Evolutionary conservation across 805 yeast species (phyloP), one percentile per base, ranked within the genome.

Genomic region (Lipomyces starkeyi): DNA sequence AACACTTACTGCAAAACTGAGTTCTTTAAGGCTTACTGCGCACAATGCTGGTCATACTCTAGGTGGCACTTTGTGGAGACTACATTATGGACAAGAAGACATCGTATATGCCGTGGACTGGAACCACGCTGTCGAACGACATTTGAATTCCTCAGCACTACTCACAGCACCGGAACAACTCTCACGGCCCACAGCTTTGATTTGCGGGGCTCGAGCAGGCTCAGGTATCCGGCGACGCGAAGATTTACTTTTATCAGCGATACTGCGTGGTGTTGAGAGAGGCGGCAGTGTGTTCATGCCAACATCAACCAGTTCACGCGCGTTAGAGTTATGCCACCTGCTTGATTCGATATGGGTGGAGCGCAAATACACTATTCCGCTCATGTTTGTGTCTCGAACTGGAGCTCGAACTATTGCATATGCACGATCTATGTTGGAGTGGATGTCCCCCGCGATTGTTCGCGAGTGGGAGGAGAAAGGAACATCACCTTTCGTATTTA

Each of bases 61-160:
- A 35, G 99, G 99, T 69, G 98, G 99, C 14, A 87, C 97, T 0
- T 86, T 93, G 58, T 93, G 98, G 98, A 81, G 88, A 49, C 77
- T 94, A 11, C 84, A 85, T 58, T 88, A 88, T 65, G 87, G 89
- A 69, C 85, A 88, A 20, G 98, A 94, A 72, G 89, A 89, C 70
- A 80, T 93, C n/a, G 81, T 94, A 2, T 91, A 92, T 77, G 97
- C 97, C 0, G 93, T 95, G 1, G 87, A 90, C 58, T 95, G 98
- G 98, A 94, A 93, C 77, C 98, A 95, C 76, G 88, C 98, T 0
- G 88, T 87, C 71, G 98, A 94, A 75, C 85, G 91, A 0, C 93
- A 93, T 73, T 79, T 95, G 62, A 90, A 89, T 70, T 68, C 76
- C 17, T 88, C 93, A 35, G 90, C 95, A 3, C 83, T 91, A 22